Evolutionary conservation across 2,329 filamentous ascomycete species (phyloP).

Genomic region (Akanthomyces uredinophilus): DNA sequence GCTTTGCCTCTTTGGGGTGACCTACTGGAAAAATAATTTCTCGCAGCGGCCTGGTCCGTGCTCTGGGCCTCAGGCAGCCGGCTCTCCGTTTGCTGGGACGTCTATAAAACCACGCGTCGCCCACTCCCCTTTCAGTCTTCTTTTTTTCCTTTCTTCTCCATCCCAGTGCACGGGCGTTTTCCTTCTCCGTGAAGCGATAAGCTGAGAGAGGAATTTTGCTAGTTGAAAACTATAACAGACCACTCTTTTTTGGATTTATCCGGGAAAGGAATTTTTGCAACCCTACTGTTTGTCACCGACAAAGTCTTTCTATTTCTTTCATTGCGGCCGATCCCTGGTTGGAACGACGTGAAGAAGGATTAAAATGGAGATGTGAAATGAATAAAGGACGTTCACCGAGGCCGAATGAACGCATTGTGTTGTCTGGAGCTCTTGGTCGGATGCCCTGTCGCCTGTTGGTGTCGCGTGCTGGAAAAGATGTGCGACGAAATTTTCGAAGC

Average conservation of each 20-base stretch:
- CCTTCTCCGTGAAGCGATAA: constrained; percentile 57
- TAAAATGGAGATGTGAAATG: not conserved
- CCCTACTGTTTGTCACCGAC: constrained; percentile 23
- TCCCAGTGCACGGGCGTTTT: constrained; percentile 66
- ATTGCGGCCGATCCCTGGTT: constrained; percentile 31
- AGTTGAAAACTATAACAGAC: constrained; percentile 80
- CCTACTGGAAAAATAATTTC: not conserved
- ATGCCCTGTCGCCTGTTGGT: not conserved
- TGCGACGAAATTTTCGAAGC: not conserved
- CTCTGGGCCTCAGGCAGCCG: constrained; percentile 11
- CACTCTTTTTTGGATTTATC: constrained; percentile 62
- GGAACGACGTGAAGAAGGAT: constrained; percentile 38
- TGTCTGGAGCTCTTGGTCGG: too few relatives aligned
- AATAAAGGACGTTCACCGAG: not conserved
- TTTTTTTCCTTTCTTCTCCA: constrained; percentile 43
- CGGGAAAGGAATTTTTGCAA: constrained; percentile 70
- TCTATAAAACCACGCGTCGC: constrained; percentile 31
- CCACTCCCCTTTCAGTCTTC: constrained; percentile 24
- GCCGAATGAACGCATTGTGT: too few relatives aligned
- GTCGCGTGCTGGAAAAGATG: not conserved
- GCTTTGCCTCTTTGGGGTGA: constrained; percentile 1
- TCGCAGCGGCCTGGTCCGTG: constrained; percentile 1
- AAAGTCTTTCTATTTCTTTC: constrained; percentile 32
- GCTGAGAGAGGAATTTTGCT: constrained; percentile 79
- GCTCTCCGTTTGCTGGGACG: not conserved